Evolutionary conservation across 192 early-diverging fungal genomes (phyloP), one percentile per base, ranked within the genome.

Genomic region (Coemansia sp.): DNA sequence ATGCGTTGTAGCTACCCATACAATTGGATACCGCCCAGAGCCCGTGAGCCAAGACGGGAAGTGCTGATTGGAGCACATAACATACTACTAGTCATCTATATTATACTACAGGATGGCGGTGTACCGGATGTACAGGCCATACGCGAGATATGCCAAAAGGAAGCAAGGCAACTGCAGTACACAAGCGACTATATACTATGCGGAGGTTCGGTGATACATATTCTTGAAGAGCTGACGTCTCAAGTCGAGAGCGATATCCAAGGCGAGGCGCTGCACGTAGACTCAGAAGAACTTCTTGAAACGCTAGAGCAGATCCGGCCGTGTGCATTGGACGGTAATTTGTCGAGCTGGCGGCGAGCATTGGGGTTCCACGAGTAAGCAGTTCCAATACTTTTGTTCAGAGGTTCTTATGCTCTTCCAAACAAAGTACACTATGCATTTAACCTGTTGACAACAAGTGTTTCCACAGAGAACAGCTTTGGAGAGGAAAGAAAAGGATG

Each of bases 161-260:
- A 69, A 19, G 62, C 48, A 4, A 54, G 48, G 7, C 34, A 60
- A 47, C 49, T 71, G 41, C 51, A 58, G 30, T 48, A 56, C 26
- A 63, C 65, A 2, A 54, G 19, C 12, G 68, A 80, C 31, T 74
- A 69, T n/a, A 59, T 80, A 18, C 24, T 32, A 34, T 71, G 77
- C 22, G 77, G 72, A 7, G 77, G 72, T 10, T 64, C 77, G 3
- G 68, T 80, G 24, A 14, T 38, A 38, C 56, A 80, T 31, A 64
- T 80, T 32, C 49, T 74, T 38, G 30, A 56, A 3, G 72, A 80
- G 58, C 61, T 80, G 62, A 74, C 77, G 24, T 49, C 30, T 14
- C 77, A 80, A 54, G 72, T 80, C 6, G 77, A 80, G 47, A 57
- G 34, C 2, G 77, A 80, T 58, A 22, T 80, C 30, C 32, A 63